phyloP scores from a whole-genome alignment of 768 basidiomycete species.

The Russula brevipes region DNA sequence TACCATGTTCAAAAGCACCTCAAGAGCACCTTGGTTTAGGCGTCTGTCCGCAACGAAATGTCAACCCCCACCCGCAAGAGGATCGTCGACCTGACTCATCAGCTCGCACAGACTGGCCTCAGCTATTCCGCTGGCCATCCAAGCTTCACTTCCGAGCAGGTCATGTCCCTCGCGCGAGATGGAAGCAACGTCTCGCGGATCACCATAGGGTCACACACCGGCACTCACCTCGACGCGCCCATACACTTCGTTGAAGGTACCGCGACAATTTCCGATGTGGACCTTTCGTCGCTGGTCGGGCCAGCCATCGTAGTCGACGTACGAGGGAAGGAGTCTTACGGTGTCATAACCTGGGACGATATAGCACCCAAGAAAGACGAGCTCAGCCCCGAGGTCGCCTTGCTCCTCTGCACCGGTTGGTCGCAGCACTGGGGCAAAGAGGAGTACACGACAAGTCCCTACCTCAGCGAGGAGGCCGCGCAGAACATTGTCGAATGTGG shows the following conservation, averaged over 20 bases:
- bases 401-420: constrained; percentile 54
- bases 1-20: constrained; percentile 1
- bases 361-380: constrained; percentile 36
- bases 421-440: constrained; percentile 41
- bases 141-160: constrained; percentile 37
- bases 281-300: constrained; percentile 48
- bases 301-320: constrained; percentile 55
- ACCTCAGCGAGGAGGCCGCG: constrained; percentile 51
- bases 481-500: constrained; percentile 45
- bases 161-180: constrained; percentile 40
- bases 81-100: constrained; percentile 54
- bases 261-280: constrained; percentile 52
- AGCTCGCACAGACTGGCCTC: constrained; percentile 38
- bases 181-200: constrained; percentile 50
- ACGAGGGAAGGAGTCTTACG: constrained; percentile 38
- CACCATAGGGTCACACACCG: constrained; percentile 62
- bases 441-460: constrained; percentile 47
- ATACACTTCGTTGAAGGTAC: constrained; percentile 63
- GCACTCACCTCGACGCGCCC: constrained; percentile 78
- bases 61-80: constrained; percentile 11
- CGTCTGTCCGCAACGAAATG: neutral
- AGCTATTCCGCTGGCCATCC: constrained; percentile 57
- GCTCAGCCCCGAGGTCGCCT: constrained; percentile 39
- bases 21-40: neutral
- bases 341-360: constrained; percentile 52